Conservation (phyloP, 2,329 filamentous ascomycete genomes). For the Epichloe sylvatica region DNA sequence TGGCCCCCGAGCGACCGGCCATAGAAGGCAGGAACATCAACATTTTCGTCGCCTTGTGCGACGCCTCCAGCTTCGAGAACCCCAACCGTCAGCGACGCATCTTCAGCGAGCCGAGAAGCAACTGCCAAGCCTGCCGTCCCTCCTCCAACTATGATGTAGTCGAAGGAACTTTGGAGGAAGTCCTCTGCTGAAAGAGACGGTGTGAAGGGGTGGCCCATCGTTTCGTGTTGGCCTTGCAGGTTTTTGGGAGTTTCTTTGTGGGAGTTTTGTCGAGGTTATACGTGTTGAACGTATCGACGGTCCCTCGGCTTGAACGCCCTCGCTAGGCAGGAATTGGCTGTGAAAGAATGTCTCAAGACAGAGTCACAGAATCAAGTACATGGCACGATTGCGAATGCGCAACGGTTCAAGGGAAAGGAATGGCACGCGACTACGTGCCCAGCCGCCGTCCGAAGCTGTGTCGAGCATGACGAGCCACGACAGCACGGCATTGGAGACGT, state of each 20-base stretch:
- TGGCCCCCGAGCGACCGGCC: slow-evolving; percentile 22
- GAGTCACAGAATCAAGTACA: not conserved
- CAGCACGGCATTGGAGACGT: not conserved
- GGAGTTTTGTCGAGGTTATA: not conserved
- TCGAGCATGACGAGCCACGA: no score
- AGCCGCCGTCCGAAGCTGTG: no score
- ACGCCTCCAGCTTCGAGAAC: slow-evolving; percentile 21
- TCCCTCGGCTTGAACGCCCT: no score
- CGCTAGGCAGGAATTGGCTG: not conserved
- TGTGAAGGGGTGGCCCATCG: not conserved
- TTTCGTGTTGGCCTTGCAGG: not conserved
- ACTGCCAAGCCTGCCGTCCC: slow-evolving; percentile 41
- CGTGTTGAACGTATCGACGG: no score
- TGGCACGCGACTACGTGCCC: no score
- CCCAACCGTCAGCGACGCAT: slow-evolving; percentile 14
- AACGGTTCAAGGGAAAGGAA: not conserved
- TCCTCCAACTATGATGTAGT: slow-evolving; percentile 35
- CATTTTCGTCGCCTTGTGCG: slow-evolving; percentile 13
- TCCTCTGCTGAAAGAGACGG: slow-evolving; percentile 7
- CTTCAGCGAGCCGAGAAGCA: slow-evolving; percentile 32
- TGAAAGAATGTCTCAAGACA: not conserved
- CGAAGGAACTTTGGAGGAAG: slow-evolving; percentile 14
- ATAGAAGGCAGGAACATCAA: slow-evolving; percentile 26
- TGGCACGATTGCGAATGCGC: not conserved
- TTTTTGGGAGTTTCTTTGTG: not conserved